These are phyloP conservation scores for Skeletonema costatum DNA, from an alignment of 108 stramenopile species.

Conservation along the genomic window DNA sequence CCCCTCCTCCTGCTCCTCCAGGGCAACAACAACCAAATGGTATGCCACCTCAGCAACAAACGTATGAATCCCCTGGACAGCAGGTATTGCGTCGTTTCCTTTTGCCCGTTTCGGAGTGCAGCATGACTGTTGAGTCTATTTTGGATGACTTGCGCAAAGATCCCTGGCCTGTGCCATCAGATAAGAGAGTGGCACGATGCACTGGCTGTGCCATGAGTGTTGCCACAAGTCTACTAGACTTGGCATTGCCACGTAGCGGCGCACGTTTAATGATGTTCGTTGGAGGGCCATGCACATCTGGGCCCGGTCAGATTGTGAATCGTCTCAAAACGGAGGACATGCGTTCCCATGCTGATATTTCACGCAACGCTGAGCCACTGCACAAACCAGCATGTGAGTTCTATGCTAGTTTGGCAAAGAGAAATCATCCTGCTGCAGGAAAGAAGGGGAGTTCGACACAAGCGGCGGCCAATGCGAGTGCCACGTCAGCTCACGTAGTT, in stretches of 20 bases:
- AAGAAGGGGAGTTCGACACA: slow-evolving; percentile 32
- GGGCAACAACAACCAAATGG: slow-evolving; percentile 41
- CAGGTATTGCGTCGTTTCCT: slow-evolving; percentile 90
- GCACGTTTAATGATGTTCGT: slow-evolving; percentile 97
- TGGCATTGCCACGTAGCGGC: slow-evolving; percentile 90
- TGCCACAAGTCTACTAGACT: slow-evolving; percentile 89
- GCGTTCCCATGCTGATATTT: slow-evolving; percentile 90
- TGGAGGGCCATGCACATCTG: slow-evolving; percentile 96
- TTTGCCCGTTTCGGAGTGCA: slow-evolving; percentile 92
- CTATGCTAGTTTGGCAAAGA: slow-evolving; percentile 84
- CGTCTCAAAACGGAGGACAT: slow-evolving; percentile 91
- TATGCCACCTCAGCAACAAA: slow-evolving; percentile 16
- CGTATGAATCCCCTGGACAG: slow-evolving; percentile 54
- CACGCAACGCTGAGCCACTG: slow-evolving; percentile 89
- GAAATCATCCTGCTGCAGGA: slow-evolving; percentile 30
- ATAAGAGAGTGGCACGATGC: slow-evolving; percentile 92
- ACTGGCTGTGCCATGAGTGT: slow-evolving; percentile 92
- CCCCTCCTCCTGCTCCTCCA: slow-evolving; percentile 43
- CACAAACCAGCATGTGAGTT: slow-evolving; percentile 93
- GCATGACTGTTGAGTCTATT: slow-evolving; percentile 90
- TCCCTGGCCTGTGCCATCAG: slow-evolving; percentile 94
- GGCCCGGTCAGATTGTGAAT: slow-evolving; percentile 93
- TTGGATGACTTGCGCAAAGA: slow-evolving; percentile 97
- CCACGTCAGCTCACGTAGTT: slow-evolving; percentile 88
- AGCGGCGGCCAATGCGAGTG: slow-evolving; percentile 46